A percentile compares a stretch with the other conserved stretches of the same genome.
phyloP scores from a whole-genome alignment of 306 rosid species.

The Lathyrus sativus region DNA sequence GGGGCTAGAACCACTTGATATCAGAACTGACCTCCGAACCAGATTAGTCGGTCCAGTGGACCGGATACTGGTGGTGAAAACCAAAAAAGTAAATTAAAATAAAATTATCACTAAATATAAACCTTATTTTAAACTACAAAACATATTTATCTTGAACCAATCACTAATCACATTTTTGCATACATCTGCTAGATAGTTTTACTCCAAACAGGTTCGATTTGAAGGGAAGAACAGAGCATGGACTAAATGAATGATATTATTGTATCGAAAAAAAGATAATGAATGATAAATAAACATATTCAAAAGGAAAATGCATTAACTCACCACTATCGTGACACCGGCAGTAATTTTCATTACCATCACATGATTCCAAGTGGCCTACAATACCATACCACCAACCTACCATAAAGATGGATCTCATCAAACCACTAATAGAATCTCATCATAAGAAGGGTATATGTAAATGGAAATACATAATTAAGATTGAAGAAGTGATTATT shows the following conservation, averaged over 20 bases:
- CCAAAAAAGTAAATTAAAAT: too few species aligned
- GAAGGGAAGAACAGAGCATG: conserved; percentile 28
- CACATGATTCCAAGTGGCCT: conserved; percentile 90
- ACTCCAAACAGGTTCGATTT: conserved; percentile 30
- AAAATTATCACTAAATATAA: neutral
- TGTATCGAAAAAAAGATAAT: conserved; percentile 1
- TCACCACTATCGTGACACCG: conserved; percentile 74
- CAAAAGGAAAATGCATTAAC: conserved; percentile 46
- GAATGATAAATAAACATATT: conserved; percentile 32
- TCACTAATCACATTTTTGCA: conserved; percentile 21
- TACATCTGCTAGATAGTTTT: conserved; percentile 12
- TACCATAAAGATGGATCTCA: conserved; percentile 49
- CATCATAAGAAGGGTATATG: conserved; percentile 29
- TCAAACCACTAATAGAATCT: conserved; percentile 27
- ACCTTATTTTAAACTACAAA: neutral
- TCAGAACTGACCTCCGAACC: too few species aligned
- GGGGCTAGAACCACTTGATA: too few species aligned
- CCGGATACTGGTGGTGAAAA: too few species aligned
- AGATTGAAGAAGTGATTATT: conserved; percentile 27
- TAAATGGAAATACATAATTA: conserved; percentile 36
- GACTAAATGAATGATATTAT: conserved; percentile 22
- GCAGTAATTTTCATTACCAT: conserved; percentile 74
- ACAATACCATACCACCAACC: conserved; percentile 99
- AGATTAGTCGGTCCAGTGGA: too few species aligned
- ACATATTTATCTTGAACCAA: neutral